Conservation (phyloP, 2,329 filamentous ascomycete genomes). For the Aspergillus chevalieri region DNA sequence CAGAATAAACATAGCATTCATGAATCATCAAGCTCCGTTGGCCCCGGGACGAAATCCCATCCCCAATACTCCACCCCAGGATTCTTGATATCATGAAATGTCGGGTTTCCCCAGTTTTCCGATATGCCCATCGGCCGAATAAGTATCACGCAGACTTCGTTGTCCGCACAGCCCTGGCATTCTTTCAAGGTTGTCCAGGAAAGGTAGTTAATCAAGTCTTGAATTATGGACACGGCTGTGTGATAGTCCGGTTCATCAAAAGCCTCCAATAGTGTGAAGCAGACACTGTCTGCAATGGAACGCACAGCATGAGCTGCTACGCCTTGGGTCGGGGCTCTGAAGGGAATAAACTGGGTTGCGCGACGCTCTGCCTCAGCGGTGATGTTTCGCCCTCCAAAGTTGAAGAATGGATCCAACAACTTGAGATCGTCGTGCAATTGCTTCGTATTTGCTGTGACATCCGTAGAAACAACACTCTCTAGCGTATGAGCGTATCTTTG, state of each 20-base stretch:
- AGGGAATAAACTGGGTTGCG: conserved; percentile 29
- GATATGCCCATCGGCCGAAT: conserved; percentile 57
- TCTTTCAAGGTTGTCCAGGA: conserved; percentile 58
- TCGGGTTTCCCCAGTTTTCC: conserved; percentile 50
- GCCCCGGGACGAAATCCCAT: not conserved
- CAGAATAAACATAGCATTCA: not conserved
- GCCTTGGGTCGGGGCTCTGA: conserved; percentile 3
- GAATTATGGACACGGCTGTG: conserved; percentile 26
- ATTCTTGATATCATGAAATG: conserved; percentile 32
- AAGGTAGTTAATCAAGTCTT: conserved; percentile 45
- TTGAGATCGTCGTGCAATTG: conserved; percentile 23
- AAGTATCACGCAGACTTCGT: conserved; percentile 56
- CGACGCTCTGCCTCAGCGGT: conserved; percentile 26
- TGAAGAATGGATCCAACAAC: conserved; percentile 30
- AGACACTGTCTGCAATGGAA: conserved; percentile 25
- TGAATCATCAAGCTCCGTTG: not conserved
- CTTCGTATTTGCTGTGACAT: conserved; percentile 13
- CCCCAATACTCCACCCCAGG: conserved; percentile 27
- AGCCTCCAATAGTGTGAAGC: conserved; percentile 23
- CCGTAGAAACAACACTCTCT: conserved; percentile 26
- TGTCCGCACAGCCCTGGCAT: conserved; percentile 47
- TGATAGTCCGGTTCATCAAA: conserved; percentile 15
- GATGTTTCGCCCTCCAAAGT: conserved; percentile 24
- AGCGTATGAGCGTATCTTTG: conserved; percentile 56
- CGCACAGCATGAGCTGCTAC: conserved; percentile 25